Percentiles rank a stretch among this genome's conserved stretches.
Conservation (phyloP, 768 basidiomycete species). For the Suillus plorans region DNA sequence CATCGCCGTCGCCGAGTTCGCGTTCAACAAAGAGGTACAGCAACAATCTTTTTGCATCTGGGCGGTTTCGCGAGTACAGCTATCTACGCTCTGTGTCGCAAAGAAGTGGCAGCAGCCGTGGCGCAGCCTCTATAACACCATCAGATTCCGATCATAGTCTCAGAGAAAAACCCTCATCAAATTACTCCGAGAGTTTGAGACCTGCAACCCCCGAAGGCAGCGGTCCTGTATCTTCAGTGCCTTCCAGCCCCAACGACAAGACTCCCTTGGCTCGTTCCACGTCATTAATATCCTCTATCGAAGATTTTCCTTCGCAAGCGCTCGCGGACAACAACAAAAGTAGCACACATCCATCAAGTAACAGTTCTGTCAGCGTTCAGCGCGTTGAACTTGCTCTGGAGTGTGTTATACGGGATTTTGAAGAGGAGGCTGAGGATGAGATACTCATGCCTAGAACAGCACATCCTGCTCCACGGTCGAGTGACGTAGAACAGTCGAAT, state of each 20-base stretch:
- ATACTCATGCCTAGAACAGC: slow-evolving; percentile 71
- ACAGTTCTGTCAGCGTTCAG: slow-evolving; percentile 52
- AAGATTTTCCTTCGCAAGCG: slow-evolving; percentile 23
- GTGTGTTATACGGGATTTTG: slow-evolving; percentile 74
- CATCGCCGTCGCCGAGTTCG: slow-evolving; percentile 35
- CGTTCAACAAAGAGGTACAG: slow-evolving; percentile 72
- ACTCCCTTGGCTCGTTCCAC: slow-evolving; percentile 41
- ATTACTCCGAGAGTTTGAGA: slow-evolving; percentile 47
- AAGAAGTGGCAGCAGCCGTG: slow-evolving; percentile 40
- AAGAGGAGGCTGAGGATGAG: slow-evolving; percentile 73
- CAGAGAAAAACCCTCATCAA: slow-evolving; percentile 43
- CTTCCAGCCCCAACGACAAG: slow-evolving; percentile 44
- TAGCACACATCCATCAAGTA: slow-evolving; percentile 30
- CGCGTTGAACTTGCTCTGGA: slow-evolving; percentile 71
- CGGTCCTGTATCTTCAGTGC: slow-evolving; percentile 36
- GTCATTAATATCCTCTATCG: slow-evolving; percentile 38
- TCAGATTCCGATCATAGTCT: slow-evolving; percentile 46
- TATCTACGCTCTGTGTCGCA: slow-evolving; percentile 61
- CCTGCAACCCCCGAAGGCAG: slow-evolving; percentile 59
- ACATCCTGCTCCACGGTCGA: slow-evolving; percentile 41
- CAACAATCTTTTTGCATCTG: slow-evolving; percentile 84
- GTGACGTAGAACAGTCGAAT: slow-evolving; percentile 26
- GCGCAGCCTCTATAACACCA: slow-evolving; percentile 41
- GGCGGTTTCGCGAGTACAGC: slow-evolving; percentile 71
- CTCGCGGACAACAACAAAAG: slow-evolving; percentile 13